Evolutionary conservation across 805 yeast species (phyloP), one percentile per base, ranked within the genome.

Genomic region (Starmerella geochares): DNA sequence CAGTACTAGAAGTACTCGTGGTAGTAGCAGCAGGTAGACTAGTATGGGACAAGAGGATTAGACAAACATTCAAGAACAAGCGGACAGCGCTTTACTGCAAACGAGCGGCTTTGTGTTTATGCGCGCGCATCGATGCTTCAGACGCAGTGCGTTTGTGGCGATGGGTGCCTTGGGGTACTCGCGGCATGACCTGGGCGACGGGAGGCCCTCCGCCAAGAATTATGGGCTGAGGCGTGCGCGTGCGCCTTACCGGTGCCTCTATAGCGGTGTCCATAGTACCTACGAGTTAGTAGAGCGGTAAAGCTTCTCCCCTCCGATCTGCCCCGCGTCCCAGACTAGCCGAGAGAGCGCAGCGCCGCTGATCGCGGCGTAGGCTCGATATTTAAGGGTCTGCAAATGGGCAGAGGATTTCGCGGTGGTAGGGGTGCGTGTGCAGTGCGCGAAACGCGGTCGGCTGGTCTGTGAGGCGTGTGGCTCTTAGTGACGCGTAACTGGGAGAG

Each of bases 201-300:
- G 48, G 27, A 2, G 42, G 13, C 20, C 20, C 38, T 9, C 27
- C 36, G 27, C 49, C 49, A 13, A 47, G 46, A 21, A 47, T 47
- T 3, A 47, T 47, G 7, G 50, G 50, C 20, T 47, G 50, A 23
- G 50, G 50, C 16, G 50, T 40, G 19, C 41, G 28, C 10, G 31
- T 40, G 27, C 50, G 46, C 9, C 50, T 23, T 3, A 47, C 20
- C 14, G 50, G 50, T 6, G 48, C 20, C 16, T 40, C 24, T 27
- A 40, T 40, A 16, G n/a, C 27, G 3, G 33, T 40, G 33, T 40
- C 44, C 44, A 40, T 40, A 13, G 14, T 31, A 31, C n/a, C n/a
- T 31, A 7, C n/a, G 17, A 31, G 7, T 14, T 7, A 8, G 17
- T 27, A 27, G 29, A 9, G 11, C 11, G 29, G 8, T 27, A 9